These are phyloP conservation scores for Coelastrella sp. DNA, from an alignment of 139 green algal species.

Conservation along the genomic window DNA sequence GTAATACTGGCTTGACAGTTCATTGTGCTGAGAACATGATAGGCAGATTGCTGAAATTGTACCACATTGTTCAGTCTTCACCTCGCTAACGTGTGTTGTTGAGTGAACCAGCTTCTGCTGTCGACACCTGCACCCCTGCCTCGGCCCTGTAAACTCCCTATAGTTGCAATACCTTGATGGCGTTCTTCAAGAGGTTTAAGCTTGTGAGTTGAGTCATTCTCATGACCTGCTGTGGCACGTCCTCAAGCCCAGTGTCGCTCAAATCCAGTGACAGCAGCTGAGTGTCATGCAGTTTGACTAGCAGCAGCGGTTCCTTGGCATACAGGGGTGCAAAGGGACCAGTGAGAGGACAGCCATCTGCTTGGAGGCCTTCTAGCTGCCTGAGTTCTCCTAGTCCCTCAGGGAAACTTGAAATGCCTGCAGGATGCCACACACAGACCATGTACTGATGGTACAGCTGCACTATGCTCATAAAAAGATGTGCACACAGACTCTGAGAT, in stretches of 20 bases:
- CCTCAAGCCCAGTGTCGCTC: conserved; percentile 17
- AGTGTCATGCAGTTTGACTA: conserved; percentile 58
- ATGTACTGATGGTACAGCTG: not conserved
- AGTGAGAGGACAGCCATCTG: conserved; percentile 61
- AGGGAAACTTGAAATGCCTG: conserved; percentile 49
- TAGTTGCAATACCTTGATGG: conserved; percentile 16
- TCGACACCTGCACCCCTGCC: no score
- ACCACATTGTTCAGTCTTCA: no score
- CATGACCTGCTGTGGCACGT: conserved; percentile 50
- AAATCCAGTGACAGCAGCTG: conserved; percentile 21
- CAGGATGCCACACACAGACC: not conserved
- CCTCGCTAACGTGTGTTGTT: no score
- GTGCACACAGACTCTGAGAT: no score
- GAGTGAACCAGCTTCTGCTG: no score
- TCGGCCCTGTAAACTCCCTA: no score
- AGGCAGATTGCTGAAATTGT: no score
- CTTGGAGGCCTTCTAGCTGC: conserved; percentile 62
- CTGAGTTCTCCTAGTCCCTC: conserved; percentile 57
- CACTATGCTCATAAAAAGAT: not conserved
- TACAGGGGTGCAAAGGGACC: conserved; percentile 56
- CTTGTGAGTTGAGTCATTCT: conserved; percentile 54
- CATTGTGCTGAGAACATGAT: not conserved
- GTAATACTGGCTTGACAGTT: not conserved
- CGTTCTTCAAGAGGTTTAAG: conserved; percentile 60
- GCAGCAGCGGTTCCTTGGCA: conserved; percentile 63